Evolutionary conservation across 345 rosid species (phyloP), one percentile per base, ranked within the genome.

Genomic region (Eucalyptus shirleyi): DNA sequence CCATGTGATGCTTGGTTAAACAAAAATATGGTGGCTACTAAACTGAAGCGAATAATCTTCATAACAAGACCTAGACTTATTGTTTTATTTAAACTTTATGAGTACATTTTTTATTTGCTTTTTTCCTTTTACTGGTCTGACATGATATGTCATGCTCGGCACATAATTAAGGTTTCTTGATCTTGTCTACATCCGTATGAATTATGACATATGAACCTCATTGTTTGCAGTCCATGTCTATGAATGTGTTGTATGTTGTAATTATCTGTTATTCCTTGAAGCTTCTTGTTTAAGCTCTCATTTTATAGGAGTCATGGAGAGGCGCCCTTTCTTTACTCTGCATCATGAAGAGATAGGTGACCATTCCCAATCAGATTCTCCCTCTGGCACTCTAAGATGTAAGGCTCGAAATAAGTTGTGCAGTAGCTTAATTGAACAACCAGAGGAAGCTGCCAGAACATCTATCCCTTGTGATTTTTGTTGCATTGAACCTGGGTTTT

Each of bases 401-500:
- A 95, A 93, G 91, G 98, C 98, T 90, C 95, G 96, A 90, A 97
- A 96, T 92, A 92, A 90, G 67, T 92, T 86, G 87, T 96, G 99
- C 91, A 55, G 53, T 85, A 94, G 97, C 93, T 89, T 95, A 86
- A 60, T 88, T 86, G 87, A 88, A 37, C 91, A 89, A 34, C 89
- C 87, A 87, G 95, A 91, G 88, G 86, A 88, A 86, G 90, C 87
- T 17, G 34, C 91, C 77, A 51, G 90, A 88, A 89, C 92, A 50
- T 49, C 91, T 49, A 93, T 96, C 95, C 94, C 95, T 87, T 96
- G 98, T 93, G 96, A 96, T 90, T 93, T 96, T 91, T 97, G 99
- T 92, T 97, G 99, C 88, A 47, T 69, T 50, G 99, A 96, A 91
- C 95, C 95, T 91, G 87, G 44, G 55, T 95, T 97, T 92, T 97